These are phyloP conservation scores for Colletotrichum plurivorum DNA, from an alignment of 2,329 filamentous ascomycete species.

Conservation along the genomic window DNA sequence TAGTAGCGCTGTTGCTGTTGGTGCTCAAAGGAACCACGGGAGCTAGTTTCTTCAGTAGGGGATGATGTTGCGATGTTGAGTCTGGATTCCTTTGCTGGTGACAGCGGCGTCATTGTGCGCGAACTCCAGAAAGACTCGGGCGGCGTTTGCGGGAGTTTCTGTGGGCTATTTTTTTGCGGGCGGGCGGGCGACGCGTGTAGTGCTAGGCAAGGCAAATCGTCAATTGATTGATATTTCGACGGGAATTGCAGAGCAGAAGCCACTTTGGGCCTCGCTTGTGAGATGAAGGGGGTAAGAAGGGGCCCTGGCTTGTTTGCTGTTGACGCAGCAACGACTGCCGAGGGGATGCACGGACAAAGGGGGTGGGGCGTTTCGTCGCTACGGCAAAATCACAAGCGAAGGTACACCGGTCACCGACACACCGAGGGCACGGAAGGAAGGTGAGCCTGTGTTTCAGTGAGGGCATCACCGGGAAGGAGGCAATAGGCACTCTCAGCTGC, in stretches of 20 bases:
- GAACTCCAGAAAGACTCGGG: constrained; percentile 16
- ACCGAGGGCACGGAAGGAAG: constrained; percentile 1
- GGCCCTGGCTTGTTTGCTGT: constrained; percentile 40
- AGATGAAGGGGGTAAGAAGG: constrained; percentile 40
- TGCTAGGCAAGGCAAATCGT: constrained; percentile 15
- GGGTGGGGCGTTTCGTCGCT: constrained; percentile 32
- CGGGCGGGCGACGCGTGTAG: constrained; percentile 8
- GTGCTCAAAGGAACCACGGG: constrained; percentile 47
- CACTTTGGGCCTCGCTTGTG: constrained; percentile 40
- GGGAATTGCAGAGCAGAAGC: constrained; percentile 24
- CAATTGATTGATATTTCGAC: constrained; percentile 39
- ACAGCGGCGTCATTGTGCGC: constrained; percentile 56
- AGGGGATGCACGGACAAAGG: constrained; percentile 36
- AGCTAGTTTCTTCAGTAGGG: constrained; percentile 48
- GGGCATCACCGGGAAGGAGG: not conserved
- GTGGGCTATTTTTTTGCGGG: constrained; percentile 23
- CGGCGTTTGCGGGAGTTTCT: not conserved
- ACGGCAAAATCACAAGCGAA: constrained; percentile 28
- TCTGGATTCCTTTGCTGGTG: constrained; percentile 53
- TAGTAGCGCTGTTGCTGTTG: constrained; percentile 40
- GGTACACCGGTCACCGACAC: constrained; percentile 9
- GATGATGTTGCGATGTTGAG: constrained; percentile 44
- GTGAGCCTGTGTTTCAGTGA: constrained; percentile 12
- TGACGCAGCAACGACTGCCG: constrained; percentile 39
- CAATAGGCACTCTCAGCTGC: not conserved